These are phyloP conservation scores for Xylaria flabelliformis DNA, from an alignment of 495 filamentous ascomycete genomes.

Conservation along the genomic window DNA sequence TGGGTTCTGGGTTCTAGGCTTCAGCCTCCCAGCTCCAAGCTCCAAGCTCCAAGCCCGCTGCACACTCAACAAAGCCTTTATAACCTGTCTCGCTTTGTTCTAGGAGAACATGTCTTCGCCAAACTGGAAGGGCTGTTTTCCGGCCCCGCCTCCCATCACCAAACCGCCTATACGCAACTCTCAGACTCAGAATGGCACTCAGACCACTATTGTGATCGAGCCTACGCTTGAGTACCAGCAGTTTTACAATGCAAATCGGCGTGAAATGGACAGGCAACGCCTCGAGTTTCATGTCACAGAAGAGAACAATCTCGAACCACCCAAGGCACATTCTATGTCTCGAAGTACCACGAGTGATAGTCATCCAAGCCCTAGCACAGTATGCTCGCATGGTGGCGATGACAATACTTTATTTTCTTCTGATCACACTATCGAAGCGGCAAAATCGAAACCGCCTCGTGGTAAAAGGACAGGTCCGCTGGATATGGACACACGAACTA, in stretches of 20 bases:
- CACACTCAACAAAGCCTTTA: background rate
- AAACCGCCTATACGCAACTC: conserved; percentile 14
- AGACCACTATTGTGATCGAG: conserved; percentile 33
- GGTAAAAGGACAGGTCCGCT: conserved; percentile 40
- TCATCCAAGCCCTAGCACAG: conserved; percentile 26
- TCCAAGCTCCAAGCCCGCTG: conserved; percentile 11
- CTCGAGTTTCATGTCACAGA: conserved; percentile 33
- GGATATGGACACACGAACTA: conserved; percentile 29
- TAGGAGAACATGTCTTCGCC: conserved; percentile 11
- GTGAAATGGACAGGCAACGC: conserved; percentile 32
- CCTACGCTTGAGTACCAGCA: conserved; percentile 44
- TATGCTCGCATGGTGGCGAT: conserved; percentile 35
- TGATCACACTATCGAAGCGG: conserved; percentile 23
- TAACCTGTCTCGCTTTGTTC: background rate
- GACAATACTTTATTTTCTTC: conserved; percentile 23
- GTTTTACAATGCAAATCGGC: conserved; percentile 44
- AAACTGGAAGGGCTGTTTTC: background rate
- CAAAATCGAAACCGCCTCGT: conserved; percentile 29
- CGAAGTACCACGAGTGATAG: conserved; percentile 26
- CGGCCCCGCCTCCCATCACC: background rate
- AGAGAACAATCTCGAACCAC: conserved; percentile 30
- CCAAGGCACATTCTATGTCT: conserved; percentile 28
- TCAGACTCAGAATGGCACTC: conserved; percentile 27
- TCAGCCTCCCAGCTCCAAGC: conserved; percentile 8
- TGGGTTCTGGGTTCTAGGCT: background rate